These are phyloP conservation scores for Trapa bicornis DNA, from an alignment of 345 rosid species.

Conservation along the genomic window DNA sequence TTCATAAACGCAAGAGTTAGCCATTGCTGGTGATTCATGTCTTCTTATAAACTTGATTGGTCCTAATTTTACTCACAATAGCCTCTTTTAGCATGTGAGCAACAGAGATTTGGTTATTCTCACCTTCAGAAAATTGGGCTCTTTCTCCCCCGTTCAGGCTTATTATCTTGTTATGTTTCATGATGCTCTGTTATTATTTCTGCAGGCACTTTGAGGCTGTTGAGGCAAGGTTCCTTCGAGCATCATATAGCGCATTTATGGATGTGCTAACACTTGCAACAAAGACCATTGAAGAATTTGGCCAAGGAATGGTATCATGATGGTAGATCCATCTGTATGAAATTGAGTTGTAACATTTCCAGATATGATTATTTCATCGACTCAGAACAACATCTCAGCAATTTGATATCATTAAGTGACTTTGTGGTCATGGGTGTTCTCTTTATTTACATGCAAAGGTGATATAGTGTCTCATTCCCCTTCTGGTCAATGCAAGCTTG, in stretches of 20 bases:
- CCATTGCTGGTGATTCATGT: not conserved
- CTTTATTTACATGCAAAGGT: not conserved
- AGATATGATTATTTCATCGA: not conserved
- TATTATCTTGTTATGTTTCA: not conserved
- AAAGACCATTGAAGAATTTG: conserved; percentile 69
- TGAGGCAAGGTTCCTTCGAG: conserved; percentile 91
- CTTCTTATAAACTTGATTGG: not conserved
- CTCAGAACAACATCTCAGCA: not conserved
- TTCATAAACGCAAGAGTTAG: not conserved
- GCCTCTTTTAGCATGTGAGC: not conserved
- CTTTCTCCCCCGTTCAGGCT: too few relatives aligned
- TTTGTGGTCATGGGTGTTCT: not conserved
- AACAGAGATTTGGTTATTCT: not conserved
- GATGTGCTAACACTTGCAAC: conserved; percentile 72
- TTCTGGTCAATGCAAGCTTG: not conserved
- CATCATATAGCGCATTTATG: conserved; percentile 72
- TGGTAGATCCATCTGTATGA: not conserved
- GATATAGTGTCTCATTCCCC: not conserved
- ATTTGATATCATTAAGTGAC: not conserved
- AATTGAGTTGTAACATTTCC: not conserved
- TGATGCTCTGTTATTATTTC: not conserved
- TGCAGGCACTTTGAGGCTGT: conserved; percentile 71
- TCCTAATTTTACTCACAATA: not conserved
- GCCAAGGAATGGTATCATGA: conserved; percentile 26
- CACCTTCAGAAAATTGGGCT: not conserved